These are phyloP conservation scores for Strobilomyces confusus DNA, from an alignment of 768 basidiomycete species.

Conservation along the genomic window DNA sequence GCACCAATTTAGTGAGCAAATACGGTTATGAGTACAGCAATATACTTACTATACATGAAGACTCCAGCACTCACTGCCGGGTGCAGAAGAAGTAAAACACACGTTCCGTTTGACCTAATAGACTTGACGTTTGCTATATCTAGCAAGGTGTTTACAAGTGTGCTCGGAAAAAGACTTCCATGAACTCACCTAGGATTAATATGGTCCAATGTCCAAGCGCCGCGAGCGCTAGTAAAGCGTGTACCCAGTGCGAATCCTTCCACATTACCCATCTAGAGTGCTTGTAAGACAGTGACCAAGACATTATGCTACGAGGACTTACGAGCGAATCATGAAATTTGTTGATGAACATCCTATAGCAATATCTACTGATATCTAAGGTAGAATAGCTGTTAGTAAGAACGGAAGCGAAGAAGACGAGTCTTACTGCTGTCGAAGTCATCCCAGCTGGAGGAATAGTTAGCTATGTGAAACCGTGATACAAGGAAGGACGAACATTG, in stretches of 20 bases:
- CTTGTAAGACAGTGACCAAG: neutral
- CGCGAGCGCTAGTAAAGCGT: constrained; percentile 8
- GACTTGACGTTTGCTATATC: constrained; percentile 2
- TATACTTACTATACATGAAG: constrained; percentile 18
- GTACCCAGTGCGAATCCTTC: constrained; percentile 13
- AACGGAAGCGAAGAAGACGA: neutral
- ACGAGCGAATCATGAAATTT: constrained; percentile 28
- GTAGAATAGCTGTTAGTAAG: neutral
- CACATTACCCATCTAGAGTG: constrained; percentile 26
- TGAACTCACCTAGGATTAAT: constrained; percentile 11
- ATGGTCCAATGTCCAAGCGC: constrained; percentile 27
- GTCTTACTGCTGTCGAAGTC: constrained; percentile 6
- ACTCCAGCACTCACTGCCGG: constrained; percentile 1
- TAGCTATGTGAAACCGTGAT: neutral
- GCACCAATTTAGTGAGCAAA: neutral
- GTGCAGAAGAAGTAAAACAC: neutral
- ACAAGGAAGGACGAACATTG: constrained; percentile 15
- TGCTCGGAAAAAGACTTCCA: neutral
- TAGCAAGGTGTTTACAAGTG: neutral
- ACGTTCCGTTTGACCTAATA: neutral
- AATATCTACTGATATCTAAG: constrained; percentile 6
- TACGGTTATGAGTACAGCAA: neutral
- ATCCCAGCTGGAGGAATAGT: neutral
- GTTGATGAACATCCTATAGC: constrained; percentile 16
- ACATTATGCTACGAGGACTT: neutral